These are phyloP conservation scores for Tuber microsphaerosporum DNA, from an alignment of 495 filamentous ascomycete genomes.

Conservation along the genomic window DNA sequence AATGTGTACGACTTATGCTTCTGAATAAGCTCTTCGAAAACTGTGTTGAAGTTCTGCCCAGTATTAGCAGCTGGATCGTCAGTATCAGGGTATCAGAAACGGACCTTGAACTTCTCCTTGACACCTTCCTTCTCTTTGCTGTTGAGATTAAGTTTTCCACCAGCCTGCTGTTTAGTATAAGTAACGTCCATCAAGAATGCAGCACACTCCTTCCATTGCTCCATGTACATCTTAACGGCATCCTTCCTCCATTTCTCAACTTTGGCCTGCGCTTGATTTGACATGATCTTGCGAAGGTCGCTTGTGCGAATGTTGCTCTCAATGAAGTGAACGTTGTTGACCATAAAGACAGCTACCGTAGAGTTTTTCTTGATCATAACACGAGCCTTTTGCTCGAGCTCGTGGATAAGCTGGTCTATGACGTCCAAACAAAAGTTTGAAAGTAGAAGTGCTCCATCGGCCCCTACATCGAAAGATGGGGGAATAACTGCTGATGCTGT, in stretches of 20 bases:
- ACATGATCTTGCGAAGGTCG: conserved; percentile 66
- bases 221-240: conserved; percentile 69
- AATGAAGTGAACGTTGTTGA: conserved; percentile 78
- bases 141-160: conserved; percentile 70
- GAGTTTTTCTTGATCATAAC: conserved; percentile 68
- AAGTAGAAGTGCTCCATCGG: conserved; percentile 82
- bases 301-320: conserved; percentile 78
- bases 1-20: conserved; percentile 73
- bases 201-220: conserved; percentile 82
- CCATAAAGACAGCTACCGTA: conserved; percentile 78
- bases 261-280: conserved; percentile 54
- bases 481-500: conserved; percentile 56
- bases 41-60: conserved; percentile 67
- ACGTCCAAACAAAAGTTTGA: conserved; percentile 80
- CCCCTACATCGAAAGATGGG: conserved; percentile 74
- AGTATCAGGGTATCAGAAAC: conserved; percentile 1
- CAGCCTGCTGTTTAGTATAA: conserved; percentile 64
- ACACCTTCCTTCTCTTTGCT: conserved; percentile 90
- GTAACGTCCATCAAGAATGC: conserved; percentile 81
- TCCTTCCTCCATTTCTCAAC: conserved; percentile 84
- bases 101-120: conserved; percentile 82
- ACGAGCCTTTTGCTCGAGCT: conserved; percentile 71
- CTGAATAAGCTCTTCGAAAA: conserved; percentile 77
- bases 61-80: conserved; percentile 10
- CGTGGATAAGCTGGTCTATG: conserved; percentile 68